A percentile compares a stretch with the other conserved stretches of the same genome.
phyloP scores from a whole-genome alignment of 2,329 filamentous ascomycete species.

The Diaporthe citrichinensis region DNA sequence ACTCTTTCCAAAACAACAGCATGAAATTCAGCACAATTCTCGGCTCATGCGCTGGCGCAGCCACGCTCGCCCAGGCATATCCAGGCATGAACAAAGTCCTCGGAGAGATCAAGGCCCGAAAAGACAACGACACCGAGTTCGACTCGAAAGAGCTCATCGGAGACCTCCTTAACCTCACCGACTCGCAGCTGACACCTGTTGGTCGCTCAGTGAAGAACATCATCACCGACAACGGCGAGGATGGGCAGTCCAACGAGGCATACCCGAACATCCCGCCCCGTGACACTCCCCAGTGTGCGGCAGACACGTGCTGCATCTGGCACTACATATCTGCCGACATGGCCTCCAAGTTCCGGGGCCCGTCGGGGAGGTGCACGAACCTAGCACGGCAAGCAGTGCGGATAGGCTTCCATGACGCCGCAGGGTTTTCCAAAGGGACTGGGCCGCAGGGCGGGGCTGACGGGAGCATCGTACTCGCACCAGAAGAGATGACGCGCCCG shows the following conservation, averaged over 20 bases:
- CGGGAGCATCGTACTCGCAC: conserved; percentile 11
- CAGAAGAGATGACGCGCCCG: conserved; percentile 18
- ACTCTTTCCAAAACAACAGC: not conserved
- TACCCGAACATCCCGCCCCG: conserved; percentile 13
- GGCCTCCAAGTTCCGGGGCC: conserved; percentile 52
- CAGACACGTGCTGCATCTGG: conserved; percentile 55
- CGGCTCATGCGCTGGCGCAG: not conserved
- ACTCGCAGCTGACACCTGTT: conserved; percentile 51
- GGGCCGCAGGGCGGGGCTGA: conserved; percentile 9
- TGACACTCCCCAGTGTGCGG: conserved; percentile 3
- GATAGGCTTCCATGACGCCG: conserved; percentile 61
- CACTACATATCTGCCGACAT: conserved; percentile 59
- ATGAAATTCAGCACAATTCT: conserved; percentile 11
- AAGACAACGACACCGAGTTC: conserved; percentile 48
- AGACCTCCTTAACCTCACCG: conserved; percentile 53
- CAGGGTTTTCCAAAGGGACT: conserved; percentile 10
- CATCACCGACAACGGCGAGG: conserved; percentile 48
- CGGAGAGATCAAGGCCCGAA: conserved; percentile 39
- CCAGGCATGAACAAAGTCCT: conserved; percentile 47
- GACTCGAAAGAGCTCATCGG: conserved; percentile 58
- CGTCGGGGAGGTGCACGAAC: conserved; percentile 57
- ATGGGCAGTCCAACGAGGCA: conserved; percentile 25
- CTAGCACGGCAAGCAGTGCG: conserved; percentile 61
- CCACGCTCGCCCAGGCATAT: not conserved
- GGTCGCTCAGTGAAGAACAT: conserved; percentile 57